phyloP scores from a whole-genome alignment of 371 early-diverging fungal species.

The Gilbertella persicaria region DNA sequence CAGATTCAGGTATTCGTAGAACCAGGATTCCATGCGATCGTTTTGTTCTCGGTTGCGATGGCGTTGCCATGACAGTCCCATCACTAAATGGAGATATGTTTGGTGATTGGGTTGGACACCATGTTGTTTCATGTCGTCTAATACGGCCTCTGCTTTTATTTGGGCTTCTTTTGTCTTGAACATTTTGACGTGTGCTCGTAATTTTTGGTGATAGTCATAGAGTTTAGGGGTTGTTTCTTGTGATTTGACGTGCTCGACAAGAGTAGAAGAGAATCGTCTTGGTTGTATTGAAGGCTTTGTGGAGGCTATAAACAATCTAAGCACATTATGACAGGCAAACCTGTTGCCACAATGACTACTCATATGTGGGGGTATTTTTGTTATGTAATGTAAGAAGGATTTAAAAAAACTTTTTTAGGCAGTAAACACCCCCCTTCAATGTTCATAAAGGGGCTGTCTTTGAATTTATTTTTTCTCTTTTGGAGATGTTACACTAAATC shows the following conservation, averaged over 20 bases:
- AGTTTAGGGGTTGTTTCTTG: not conserved
- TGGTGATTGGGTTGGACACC: slow-evolving; percentile 13
- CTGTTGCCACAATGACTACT: slow-evolving; percentile 6
- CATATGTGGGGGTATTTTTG: not conserved
- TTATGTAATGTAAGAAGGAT: not conserved
- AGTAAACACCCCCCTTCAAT: no score
- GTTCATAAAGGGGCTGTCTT: no score
- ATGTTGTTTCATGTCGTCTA: slow-evolving; percentile 12
- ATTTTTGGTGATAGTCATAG: slow-evolving; percentile 5
- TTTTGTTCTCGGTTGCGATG: slow-evolving; percentile 5
- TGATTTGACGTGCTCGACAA: not conserved
- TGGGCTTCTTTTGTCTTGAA: slow-evolving; percentile 1
- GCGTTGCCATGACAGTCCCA: slow-evolving; percentile 5
- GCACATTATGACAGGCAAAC: slow-evolving; percentile 9
- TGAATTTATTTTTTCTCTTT: no score
- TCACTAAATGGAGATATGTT: slow-evolving; percentile 14
- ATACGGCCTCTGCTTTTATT: not conserved
- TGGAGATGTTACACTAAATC: no score
- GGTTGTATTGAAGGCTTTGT: not conserved
- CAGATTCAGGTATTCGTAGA: slow-evolving; percentile 11
- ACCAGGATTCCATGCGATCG: slow-evolving; percentile 14
- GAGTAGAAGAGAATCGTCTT: not conserved
- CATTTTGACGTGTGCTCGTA: slow-evolving; percentile 10
- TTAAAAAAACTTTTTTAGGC: no score
- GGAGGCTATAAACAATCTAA: slow-evolving; percentile 5